Evolutionary conservation across 75 land plant species (phyloP).

Genomic region (Pinus tabuliformis): DNA sequence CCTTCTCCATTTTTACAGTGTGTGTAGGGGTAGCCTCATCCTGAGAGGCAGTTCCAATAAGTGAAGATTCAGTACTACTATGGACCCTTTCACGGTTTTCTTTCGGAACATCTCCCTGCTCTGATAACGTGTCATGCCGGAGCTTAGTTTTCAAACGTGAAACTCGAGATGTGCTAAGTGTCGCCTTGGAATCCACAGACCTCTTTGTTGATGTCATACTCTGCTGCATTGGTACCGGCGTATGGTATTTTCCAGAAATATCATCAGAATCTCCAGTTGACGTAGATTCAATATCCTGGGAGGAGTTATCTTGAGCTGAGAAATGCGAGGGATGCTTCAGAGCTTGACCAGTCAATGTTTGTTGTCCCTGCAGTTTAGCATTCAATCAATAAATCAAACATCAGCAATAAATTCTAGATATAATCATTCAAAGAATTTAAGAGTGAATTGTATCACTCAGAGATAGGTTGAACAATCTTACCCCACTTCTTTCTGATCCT

Average conservation of each 20-base stretch:
- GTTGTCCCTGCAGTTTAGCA: neutral
- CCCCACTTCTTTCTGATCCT: conserved; percentile 3
- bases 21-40: neutral
- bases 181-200: conserved; percentile 1
- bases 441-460: neutral
- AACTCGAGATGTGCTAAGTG: neutral
- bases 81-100: neutral
- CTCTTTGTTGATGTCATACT: conserved; percentile 7
- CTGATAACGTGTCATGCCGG: neutral
- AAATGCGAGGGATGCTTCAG: neutral
- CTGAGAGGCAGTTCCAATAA: conserved; percentile 1
- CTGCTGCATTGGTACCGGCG: neutral
- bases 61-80: conserved; percentile 2
- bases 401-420: neutral
- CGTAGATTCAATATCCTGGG: conserved; percentile 5
- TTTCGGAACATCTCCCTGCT: conserved; percentile 4
- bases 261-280: conserved; percentile 9
- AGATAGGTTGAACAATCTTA: neutral
- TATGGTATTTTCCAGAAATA: neutral
- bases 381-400: neutral
- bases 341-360: neutral
- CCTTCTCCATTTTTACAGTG: conserved; percentile 1
- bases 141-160: neutral
- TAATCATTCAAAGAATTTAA: neutral
- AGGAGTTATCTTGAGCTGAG: conserved; percentile 1